These are phyloP conservation scores for sorghum (Sorghum bicolor) DNA, from an alignment of 176 grass and related monocot genomes.

Conservation along the genomic window DNA sequence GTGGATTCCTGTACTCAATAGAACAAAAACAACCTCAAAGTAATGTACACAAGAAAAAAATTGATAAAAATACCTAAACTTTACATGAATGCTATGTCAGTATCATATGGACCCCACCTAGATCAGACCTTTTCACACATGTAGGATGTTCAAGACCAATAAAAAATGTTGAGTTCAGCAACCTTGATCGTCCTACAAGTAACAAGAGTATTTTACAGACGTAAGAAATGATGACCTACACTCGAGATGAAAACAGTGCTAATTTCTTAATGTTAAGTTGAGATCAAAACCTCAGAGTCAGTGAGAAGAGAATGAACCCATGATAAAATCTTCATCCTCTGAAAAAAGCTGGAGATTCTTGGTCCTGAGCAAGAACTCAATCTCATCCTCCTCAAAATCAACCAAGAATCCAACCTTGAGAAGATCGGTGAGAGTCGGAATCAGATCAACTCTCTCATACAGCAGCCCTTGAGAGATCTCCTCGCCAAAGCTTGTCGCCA, in stretches of 20 bases:
- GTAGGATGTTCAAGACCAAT: not conserved
- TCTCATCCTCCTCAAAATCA: constrained; percentile 32
- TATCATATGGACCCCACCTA: not conserved
- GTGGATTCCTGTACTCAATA: too few relatives aligned
- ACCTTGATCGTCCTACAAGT: not conserved
- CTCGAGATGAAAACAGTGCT: not conserved
- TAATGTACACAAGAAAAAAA: not conserved
- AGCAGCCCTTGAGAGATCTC: constrained; percentile 27
- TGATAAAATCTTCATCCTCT: constrained; percentile 37
- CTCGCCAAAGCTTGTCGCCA: constrained; percentile 23
- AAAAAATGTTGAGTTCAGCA: not conserved
- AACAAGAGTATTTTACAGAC: not conserved
- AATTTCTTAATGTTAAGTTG: not conserved
- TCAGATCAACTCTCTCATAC: constrained; percentile 25
- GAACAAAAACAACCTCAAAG: not conserved
- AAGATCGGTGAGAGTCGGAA: constrained; percentile 8
- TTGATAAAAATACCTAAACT: not conserved
- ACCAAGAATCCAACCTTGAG: constrained; percentile 21
- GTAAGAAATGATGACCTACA: not conserved
- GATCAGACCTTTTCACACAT: not conserved
- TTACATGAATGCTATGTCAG: not conserved
- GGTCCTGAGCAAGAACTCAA: constrained; percentile 41
- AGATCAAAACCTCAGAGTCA: not conserved
- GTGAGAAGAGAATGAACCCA: constrained; percentile 2
- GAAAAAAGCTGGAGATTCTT: constrained; percentile 36